phyloP scores from a whole-genome alignment of 129 eudicot genomes.

The Chrysanthemum lavandulifolium region DNA sequence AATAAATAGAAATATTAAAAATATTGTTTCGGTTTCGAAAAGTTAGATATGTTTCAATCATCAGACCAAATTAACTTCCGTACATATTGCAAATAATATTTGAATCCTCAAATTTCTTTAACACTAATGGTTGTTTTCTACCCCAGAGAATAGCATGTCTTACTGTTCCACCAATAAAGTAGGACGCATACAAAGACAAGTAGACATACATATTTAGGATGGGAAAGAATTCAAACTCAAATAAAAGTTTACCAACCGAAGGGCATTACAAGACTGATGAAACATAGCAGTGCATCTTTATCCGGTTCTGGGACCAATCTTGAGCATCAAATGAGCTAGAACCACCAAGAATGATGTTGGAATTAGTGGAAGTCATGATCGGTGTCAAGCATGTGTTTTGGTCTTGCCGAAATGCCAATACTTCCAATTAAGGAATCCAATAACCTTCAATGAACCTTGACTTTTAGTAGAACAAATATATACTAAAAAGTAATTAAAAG shows the following conservation, averaged over 20 bases:
- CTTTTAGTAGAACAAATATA: no score
- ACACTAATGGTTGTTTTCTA: neutral
- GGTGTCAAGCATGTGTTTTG: slow-evolving; percentile 95
- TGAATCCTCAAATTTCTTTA: neutral
- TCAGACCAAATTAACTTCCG: neutral
- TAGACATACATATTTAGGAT: slow-evolving; percentile 13
- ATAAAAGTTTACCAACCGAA: slow-evolving; percentile 72
- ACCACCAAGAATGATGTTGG: slow-evolving; percentile 51
- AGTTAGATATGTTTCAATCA: neutral
- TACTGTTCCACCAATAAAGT: neutral
- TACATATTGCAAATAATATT: neutral
- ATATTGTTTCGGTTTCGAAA: neutral
- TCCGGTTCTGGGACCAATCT: slow-evolving; percentile 69
- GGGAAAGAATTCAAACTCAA: slow-evolving; percentile 20
- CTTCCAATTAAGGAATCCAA: slow-evolving; percentile 97
- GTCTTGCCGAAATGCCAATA: slow-evolving; percentile 93
- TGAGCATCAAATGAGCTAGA: slow-evolving; percentile 64
- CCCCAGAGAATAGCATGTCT: neutral
- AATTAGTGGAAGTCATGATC: slow-evolving; percentile 65
- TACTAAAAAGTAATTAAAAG: no score
- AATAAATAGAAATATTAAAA: no score
- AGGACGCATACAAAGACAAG: neutral
- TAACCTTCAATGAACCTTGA: slow-evolving; percentile 69
- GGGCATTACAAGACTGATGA: slow-evolving; percentile 85
- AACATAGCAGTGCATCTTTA: slow-evolving; percentile 76